A percentile compares a stretch with the other conserved stretches of the same genome.
phyloP scores from a whole-genome alignment of 1,284 basidiomycete species.

The Leccinum ponderosum region DNA sequence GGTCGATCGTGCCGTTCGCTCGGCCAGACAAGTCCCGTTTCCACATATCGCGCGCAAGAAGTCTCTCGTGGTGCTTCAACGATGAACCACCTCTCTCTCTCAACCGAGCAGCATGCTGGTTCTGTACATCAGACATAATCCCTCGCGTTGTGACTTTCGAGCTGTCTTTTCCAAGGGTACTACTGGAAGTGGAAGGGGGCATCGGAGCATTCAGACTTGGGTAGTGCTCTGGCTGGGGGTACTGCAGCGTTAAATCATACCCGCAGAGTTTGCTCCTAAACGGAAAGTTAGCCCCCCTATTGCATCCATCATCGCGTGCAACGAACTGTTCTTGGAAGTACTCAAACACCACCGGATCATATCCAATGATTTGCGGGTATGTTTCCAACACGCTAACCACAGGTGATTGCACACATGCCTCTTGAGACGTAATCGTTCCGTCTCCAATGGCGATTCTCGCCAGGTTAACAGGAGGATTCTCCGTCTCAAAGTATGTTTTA shows the following conservation, averaged over 20 bases:
- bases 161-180: slow-evolving; percentile 15
- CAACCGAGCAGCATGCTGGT: neutral
- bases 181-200: slow-evolving; percentile 13
- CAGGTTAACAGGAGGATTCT: slow-evolving; percentile 65
- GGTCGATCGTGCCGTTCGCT: slow-evolving; percentile 53
- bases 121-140: slow-evolving; percentile 16
- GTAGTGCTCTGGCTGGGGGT: slow-evolving; percentile 61
- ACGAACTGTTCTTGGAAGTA: slow-evolving; percentile 32
- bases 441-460: slow-evolving; percentile 68
- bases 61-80: slow-evolving; percentile 6
- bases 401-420: slow-evolving; percentile 51
- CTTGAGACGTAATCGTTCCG: slow-evolving; percentile 50
- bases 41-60: slow-evolving; percentile 30
- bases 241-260: slow-evolving; percentile 69
- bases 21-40: slow-evolving; percentile 47
- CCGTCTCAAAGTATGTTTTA: slow-evolving; percentile 60
- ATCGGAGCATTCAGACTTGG: slow-evolving; percentile 42
- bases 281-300: neutral
- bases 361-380: slow-evolving; percentile 36
- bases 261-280: slow-evolving; percentile 61
- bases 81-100: neutral
- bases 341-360: slow-evolving; percentile 23
- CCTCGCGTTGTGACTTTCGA: slow-evolving; percentile 8
- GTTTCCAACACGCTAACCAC: slow-evolving; percentile 63
- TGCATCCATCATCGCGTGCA: neutral